phyloP scores from a whole-genome alignment of 2,329 filamentous ascomycete species.

The Ophiostoma ips region DNA sequence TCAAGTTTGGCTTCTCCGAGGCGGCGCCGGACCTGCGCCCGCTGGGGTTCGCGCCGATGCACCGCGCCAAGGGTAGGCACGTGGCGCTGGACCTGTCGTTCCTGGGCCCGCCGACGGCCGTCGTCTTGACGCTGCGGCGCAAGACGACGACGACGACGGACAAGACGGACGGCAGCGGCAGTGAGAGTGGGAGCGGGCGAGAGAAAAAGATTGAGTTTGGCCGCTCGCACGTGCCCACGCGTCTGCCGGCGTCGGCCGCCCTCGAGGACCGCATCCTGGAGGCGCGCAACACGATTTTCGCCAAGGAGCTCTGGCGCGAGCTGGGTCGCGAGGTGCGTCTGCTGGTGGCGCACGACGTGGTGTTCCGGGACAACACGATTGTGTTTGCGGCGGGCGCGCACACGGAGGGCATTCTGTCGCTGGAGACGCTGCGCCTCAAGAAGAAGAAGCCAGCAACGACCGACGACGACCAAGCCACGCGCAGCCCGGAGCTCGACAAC shows the following conservation, averaged over 20 bases:
- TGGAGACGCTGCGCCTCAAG: constrained; percentile 45
- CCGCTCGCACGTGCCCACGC: constrained; percentile 1
- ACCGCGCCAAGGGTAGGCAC: constrained; percentile 58
- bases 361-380: constrained; percentile 44
- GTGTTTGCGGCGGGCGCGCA: constrained; percentile 38
- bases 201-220: not conserved
- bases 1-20: constrained; percentile 82
- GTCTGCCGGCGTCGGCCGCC: constrained; percentile 33
- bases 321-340: constrained; percentile 67
- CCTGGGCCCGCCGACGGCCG: constrained; percentile 27
- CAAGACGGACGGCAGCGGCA: not conserved
- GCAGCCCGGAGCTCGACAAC: not conserved
- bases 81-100: constrained; percentile 57
- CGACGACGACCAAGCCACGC: not conserved
- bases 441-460: constrained; percentile 3
- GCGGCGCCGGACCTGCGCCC: constrained; percentile 45
- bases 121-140: constrained; percentile 6
- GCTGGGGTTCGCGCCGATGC: constrained; percentile 68
- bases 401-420: constrained; percentile 50
- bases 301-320: constrained; percentile 84
- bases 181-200: too few relatives aligned
- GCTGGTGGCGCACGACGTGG: constrained; percentile 57
- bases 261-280: constrained; percentile 58
- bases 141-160: too few relatives aligned
- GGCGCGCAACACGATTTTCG: constrained; percentile 65